Evolutionary conservation across 2,329 filamentous ascomycete species (phyloP).

Genomic region (Zasmidium angulare): DNA sequence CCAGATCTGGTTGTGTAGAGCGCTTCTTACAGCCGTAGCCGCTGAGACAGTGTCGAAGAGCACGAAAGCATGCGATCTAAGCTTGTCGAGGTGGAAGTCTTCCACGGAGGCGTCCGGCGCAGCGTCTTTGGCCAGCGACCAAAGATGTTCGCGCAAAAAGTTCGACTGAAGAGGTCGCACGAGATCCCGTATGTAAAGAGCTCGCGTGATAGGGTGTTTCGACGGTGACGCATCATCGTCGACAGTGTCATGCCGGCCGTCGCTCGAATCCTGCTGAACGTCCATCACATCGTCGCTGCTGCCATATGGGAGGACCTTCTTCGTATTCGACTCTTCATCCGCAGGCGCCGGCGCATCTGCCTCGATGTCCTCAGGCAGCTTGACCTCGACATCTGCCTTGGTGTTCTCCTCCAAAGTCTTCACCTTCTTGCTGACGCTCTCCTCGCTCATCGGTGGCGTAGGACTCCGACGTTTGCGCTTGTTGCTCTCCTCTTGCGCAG

Average conservation of each 20-base stretch:
- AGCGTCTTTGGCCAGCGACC: conserved; percentile 64
- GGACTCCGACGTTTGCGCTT: conserved; percentile 35
- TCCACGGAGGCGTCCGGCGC: conserved; percentile 50
- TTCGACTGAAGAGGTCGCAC: conserved; percentile 78
- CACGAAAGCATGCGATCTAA: conserved; percentile 85
- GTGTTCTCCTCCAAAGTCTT: conserved; percentile 39
- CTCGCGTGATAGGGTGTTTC: conserved; percentile 54
- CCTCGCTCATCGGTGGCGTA: conserved; percentile 26
- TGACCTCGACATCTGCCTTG: conserved; percentile 27
- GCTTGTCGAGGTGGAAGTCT: conserved; percentile 76
- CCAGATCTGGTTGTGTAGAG: conserved; percentile 78
- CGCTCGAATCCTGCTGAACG: conserved; percentile 13
- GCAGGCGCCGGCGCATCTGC: conserved; percentile 26
- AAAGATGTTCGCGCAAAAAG: conserved; percentile 67
- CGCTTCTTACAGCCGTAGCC: conserved; percentile 73
- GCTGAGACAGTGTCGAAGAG: conserved; percentile 67
- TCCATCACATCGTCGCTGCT: conserved; percentile 34
- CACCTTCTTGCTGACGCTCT: conserved; percentile 45
- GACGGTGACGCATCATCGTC: conserved; percentile 31
- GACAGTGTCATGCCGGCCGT: background rate
- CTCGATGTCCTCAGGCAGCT: conserved; percentile 19
- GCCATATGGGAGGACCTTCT: conserved; percentile 23
- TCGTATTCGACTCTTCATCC: conserved; percentile 15
- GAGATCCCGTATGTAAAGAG: conserved; percentile 85
- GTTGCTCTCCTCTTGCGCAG: conserved; percentile 20